Base-by-base conservation (phyloP, 306 rosid species). In the Citrullus colocynthis region DNA sequence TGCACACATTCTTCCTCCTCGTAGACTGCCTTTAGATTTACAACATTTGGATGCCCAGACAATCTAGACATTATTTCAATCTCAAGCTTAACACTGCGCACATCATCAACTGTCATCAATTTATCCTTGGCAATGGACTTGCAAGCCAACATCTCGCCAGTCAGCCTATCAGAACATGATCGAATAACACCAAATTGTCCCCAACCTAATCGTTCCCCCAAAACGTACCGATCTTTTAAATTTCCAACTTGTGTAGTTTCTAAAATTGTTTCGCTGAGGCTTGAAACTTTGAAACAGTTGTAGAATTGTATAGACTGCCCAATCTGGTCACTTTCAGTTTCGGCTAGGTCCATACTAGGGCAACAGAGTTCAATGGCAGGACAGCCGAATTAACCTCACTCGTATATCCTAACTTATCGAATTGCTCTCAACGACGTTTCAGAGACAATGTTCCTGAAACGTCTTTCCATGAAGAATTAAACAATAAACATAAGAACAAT, bases 21-120 rank as follows among this genome's bases (percentile, higher is more conserved):
- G 52, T 90, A 90, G 80, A 90, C 95, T 9, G 92, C 95, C 83
- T 90, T 90, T 77, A 90, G 88, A 85, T 88, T 88, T n/a, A 90
- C 95, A 58, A 90, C 95, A 76, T 88, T 88, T 1, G 92, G 92
- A 73, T 90, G 95, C 64, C 92, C 95, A 28, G 92, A 90, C 79
- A 90, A 58, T 84, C 87, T 81, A 28, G 90, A 77, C 95, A 90
- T 90, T 70, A 90, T 88, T 87, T 88, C 95, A 57, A 88, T 90
- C 85, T 90, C 95, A 61, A 84, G 90, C 78, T 88, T 90, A 55
- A 90, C 90, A 78, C 92, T 90, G 36, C 85, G 81, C 69, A 88
- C 80, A 82, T 90, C 95, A 81, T 90, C 89, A 3, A 6, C 72
- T 32, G 95, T 90, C 79, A 88, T 88, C 87, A 90, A 82, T 85